Evolutionary conservation across 768 basidiomycete species (phyloP), one percentile per base, ranked within the genome.

Genomic region (Lactarius sanguifluus): DNA sequence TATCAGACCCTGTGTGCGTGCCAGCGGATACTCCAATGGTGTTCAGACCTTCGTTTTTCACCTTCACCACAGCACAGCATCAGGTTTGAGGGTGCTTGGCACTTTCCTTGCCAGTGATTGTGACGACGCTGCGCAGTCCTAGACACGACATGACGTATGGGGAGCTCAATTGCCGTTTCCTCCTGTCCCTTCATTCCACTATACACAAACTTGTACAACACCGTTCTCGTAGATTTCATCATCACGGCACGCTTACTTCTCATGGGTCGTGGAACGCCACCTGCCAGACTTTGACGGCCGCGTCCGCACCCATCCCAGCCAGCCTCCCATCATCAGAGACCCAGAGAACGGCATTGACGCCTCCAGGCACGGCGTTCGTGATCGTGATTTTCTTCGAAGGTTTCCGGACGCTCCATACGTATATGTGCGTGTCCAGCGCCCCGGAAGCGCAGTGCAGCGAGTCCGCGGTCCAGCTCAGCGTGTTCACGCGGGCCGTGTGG

Each of bases 401-500:
- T 72, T 86, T 83, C 54, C 78, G 79, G 36, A 93, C 86, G 69
- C 88, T 87, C 87, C 92, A 98, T 30, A 98, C 78, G 73, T 94
- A 97, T 5, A 96, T 86, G 70, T 94, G 86, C 36, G 95, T 96
- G 75, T 98, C 96, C n/a, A 96, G 82, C 23, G 94, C 92, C 13
- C 90, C 94, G 5, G 94, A 94, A 13, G 88, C 95, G 68, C 91
- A 84, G 73, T 95, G 87, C 67, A 82, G 81, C 8, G 88, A 87
- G 72, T 91, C 87, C 7, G 84, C 71, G 8, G 90, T 86, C 87
- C 91, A 95, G 1, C 85, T 79, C 20, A 98, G 81, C 12, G 91
- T 86, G 71, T 88, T 84, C 67, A 98, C 84, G 34, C 92, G 87
- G 0, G 86, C 92, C 10, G 88, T 82, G 78, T 98, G 96, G 80